Conservation (phyloP, 2,329 filamentous ascomycete genomes). For the Aspergillus alliaceus region DNA sequence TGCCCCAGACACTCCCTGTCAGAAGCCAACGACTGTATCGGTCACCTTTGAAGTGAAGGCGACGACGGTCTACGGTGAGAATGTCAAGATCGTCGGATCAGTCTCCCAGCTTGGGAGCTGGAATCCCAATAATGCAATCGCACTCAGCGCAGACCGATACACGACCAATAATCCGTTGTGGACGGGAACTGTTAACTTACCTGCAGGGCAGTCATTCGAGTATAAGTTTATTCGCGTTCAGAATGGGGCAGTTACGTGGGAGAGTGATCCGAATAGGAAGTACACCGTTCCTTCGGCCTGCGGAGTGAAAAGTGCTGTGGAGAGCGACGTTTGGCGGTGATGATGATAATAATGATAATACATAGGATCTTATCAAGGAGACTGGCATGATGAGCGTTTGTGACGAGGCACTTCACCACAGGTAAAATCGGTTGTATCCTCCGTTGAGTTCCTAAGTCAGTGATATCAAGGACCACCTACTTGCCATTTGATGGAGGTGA, state of each 20-base stretch:
- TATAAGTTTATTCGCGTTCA: conserved; percentile 70
- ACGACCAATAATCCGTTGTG: conserved; percentile 62
- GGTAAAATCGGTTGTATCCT: background rate
- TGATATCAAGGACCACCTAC: too few species aligned
- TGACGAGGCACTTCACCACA: background rate
- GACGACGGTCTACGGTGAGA: conserved; percentile 62
- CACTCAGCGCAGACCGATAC: conserved; percentile 61
- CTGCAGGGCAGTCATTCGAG: conserved; percentile 56
- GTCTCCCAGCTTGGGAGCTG: conserved; percentile 62
- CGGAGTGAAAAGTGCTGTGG: conserved; percentile 27
- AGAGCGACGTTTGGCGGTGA: conserved; percentile 42
- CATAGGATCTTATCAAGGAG: too few species aligned
- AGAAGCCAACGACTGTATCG: conserved; percentile 46
- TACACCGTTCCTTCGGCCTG: conserved; percentile 44
- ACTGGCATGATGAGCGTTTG: too few species aligned
- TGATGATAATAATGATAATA: too few species aligned
- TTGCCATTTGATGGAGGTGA: too few species aligned
- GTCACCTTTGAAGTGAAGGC: conserved; percentile 64
- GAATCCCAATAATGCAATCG: conserved; percentile 55
- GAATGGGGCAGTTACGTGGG: conserved; percentile 62
- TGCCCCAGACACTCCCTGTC: conserved; percentile 12
- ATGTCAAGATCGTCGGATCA: conserved; percentile 65
- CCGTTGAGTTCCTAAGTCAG: too few species aligned
- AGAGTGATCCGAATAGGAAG: conserved; percentile 54
- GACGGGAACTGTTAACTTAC: conserved; percentile 57